Base-by-base conservation (phyloP, 768 basidiomycete species). In the Calocybe indica region DNA sequence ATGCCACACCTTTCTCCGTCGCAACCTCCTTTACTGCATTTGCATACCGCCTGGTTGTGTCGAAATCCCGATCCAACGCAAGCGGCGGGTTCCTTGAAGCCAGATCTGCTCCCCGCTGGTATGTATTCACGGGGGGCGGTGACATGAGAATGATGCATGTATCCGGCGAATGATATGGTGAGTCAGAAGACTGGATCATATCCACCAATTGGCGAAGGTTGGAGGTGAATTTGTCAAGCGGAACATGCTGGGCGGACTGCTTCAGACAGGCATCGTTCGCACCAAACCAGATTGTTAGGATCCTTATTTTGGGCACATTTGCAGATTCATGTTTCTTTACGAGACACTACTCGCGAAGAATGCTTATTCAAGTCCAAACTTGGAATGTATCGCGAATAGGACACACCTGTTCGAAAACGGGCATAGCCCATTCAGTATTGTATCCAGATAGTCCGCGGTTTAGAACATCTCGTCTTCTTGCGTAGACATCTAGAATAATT, bases 281-380 rank as follows among this genome's bases (percentile, higher is more conserved):
- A 41, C 92, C 92, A 51, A 89, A 88, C 91, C 91, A 96, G 58
- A 95, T 81, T 5, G 80, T 80, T 50, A 94, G 70, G n/a, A 94
- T 63, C 37, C 78, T 79, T 33, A 92, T 73, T 39, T 73, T 78
- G 6, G 86, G 83, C 34, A 71, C 68, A 44, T 74, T 64, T 14
- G 62, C 56, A 46, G 68, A 73, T 47, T 75, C 73, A 5, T 70
- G 56, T 53, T 65, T 71, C 50, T 72, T 78, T 10, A 82, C 79
- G 45, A 92, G 69, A 52, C 79, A 71, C 85, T 89, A 54, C 7
- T 39, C 36, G 11, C 30, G 9, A 22, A 37, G 44, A 14, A 3
- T 12, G 37, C 35, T 36, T 10, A 37, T 12, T 35, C 11, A 28
- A 31, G 12, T 11, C 22, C 7, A 12, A n/a, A 4, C 10, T 10